Percentiles rank a stretch among this genome's conserved stretches.
These are phyloP conservation scores for Euclidium syriacum DNA, from an alignment of 345 rosid species.

Conservation along the genomic window DNA sequence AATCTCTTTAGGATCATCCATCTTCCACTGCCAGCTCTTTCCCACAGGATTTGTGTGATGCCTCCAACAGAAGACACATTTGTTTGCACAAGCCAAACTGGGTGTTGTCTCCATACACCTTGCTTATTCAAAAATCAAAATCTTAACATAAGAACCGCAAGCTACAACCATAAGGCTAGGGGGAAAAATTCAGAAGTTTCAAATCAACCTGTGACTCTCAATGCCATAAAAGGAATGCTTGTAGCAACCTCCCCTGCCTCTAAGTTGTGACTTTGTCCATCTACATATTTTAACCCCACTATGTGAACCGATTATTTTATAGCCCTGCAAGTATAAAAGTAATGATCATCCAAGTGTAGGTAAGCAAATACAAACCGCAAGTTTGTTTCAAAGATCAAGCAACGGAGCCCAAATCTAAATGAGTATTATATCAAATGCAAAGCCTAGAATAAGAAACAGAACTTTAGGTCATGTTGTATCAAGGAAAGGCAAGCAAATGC, in stretches of 20 bases:
- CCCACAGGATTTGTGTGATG: conserved; percentile 99
- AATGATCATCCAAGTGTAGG: too few species aligned
- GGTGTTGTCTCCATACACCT: conserved; percentile 99
- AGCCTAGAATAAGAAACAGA: too few species aligned
- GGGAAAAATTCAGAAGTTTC: background rate
- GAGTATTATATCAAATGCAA: too few species aligned
- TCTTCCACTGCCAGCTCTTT: conserved; percentile 99
- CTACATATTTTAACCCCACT: conserved; percentile 96
- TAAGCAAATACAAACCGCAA: too few species aligned
- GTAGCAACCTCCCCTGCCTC: conserved; percentile 99
- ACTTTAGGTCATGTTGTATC: background rate
- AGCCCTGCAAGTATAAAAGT: conserved; percentile 77
- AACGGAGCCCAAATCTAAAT: too few species aligned
- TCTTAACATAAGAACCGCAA: background rate
- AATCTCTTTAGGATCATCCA: conserved; percentile 91
- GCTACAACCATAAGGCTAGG: background rate
- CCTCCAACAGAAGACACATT: conserved; percentile 99
- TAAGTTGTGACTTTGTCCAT: conserved; percentile 99
- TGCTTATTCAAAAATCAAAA: conserved; percentile 11
- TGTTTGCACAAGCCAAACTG: conserved; percentile 97
- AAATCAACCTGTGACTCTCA: conserved; percentile 88
- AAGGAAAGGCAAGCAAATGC: background rate
- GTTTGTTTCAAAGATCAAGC: too few species aligned
- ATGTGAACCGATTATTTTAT: conserved; percentile 95
- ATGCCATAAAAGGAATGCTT: conserved; percentile 98